These are phyloP conservation scores for Ascochyta koolunga DNA, from an alignment of 2,329 filamentous ascomycete species.

Conservation along the genomic window DNA sequence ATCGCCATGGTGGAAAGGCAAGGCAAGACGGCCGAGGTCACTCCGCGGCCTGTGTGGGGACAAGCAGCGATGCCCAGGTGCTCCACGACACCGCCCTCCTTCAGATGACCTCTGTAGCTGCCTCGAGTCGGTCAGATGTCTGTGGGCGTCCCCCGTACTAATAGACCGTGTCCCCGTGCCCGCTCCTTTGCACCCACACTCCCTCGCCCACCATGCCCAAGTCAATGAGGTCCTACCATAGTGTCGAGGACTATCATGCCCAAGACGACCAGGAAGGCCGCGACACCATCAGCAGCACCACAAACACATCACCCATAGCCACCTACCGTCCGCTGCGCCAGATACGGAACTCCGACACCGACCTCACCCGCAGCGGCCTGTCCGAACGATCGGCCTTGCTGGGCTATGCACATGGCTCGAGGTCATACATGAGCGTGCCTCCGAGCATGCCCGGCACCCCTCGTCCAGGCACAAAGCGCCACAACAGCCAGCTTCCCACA, in stretches of 20 bases:
- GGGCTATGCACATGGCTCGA: slow-evolving; percentile 42
- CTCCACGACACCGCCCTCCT: slow-evolving; percentile 30
- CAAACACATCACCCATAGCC: slow-evolving; percentile 41
- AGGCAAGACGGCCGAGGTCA: slow-evolving; percentile 11
- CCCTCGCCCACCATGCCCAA: slow-evolving; percentile 39
- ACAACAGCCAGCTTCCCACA: slow-evolving; percentile 44
- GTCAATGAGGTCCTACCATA: slow-evolving; percentile 45
- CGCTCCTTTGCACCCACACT: slow-evolving; percentile 10
- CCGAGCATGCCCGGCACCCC: slow-evolving; percentile 50
- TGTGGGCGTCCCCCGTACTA: slow-evolving; percentile 14
- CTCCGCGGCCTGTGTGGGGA: slow-evolving; percentile 19
- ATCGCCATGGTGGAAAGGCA: slow-evolving; percentile 7
- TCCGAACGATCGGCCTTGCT: slow-evolving; percentile 59
- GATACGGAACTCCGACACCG: slow-evolving; percentile 43
- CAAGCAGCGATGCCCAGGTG: slow-evolving; percentile 19
- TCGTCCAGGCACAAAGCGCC: slow-evolving; percentile 46
- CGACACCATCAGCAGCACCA: slow-evolving; percentile 43
- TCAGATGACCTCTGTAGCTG: slow-evolving; percentile 33
- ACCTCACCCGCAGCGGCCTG: slow-evolving; percentile 42
- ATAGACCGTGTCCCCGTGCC: slow-evolving; percentile 14
- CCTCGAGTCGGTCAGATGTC: slow-evolving; percentile 13
- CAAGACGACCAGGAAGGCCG: slow-evolving; percentile 41
- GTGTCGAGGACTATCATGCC: slow-evolving; percentile 42
- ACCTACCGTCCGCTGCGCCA: slow-evolving; percentile 37
- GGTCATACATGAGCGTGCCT: slow-evolving; percentile 53